phyloP scores from a whole-genome alignment of 345 rosid species.

The Corymbia maculata region DNA sequence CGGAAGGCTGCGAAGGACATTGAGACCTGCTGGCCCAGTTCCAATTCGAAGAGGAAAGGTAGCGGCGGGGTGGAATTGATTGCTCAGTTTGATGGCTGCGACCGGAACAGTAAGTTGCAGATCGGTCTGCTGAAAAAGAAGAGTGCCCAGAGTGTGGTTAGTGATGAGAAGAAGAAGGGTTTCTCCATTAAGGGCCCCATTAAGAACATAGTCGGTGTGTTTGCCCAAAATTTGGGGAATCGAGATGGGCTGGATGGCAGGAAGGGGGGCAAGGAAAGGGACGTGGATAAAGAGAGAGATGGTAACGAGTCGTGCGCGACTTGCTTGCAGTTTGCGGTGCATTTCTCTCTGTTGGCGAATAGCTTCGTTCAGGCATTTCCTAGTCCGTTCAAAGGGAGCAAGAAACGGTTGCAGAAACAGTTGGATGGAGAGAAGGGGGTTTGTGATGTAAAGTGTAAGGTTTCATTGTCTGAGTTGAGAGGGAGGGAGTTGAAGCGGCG shows the following conservation, averaged over 20 bases:
- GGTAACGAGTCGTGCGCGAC: constrained; percentile 46
- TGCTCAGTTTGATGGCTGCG: constrained; percentile 14
- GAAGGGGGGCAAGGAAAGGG: constrained; percentile 3
- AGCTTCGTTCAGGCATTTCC: constrained; percentile 65
- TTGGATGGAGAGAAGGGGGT: constrained; percentile 25
- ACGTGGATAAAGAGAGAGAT: constrained; percentile 19
- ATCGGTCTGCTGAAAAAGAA: constrained; percentile 2
- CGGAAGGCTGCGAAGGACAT: constrained; percentile 60
- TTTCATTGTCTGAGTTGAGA: constrained; percentile 8
- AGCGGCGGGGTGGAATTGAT: constrained; percentile 13
- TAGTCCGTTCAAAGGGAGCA: constrained; percentile 38
- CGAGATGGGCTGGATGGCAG: constrained; percentile 24
- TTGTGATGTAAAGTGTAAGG: constrained; percentile 15
- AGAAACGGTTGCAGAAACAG: constrained; percentile 35
- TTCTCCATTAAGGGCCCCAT: constrained; percentile 47
- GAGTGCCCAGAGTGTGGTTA: constrained; percentile 11
- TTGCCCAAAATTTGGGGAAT: constrained; percentile 31
- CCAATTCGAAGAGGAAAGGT: constrained; percentile 13
- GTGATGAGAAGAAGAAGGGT: constrained; percentile 52
- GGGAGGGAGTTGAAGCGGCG: constrained; percentile 11
- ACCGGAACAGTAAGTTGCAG: constrained; percentile 19
- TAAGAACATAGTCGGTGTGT: constrained; percentile 35
- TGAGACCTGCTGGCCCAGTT: constrained; percentile 44
- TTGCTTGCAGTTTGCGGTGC: constrained; percentile 67
- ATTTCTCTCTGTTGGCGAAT: constrained; percentile 67